These are phyloP conservation scores for Coelastrella sp. DNA, from an alignment of 139 green algal species.

Conservation along the genomic window DNA sequence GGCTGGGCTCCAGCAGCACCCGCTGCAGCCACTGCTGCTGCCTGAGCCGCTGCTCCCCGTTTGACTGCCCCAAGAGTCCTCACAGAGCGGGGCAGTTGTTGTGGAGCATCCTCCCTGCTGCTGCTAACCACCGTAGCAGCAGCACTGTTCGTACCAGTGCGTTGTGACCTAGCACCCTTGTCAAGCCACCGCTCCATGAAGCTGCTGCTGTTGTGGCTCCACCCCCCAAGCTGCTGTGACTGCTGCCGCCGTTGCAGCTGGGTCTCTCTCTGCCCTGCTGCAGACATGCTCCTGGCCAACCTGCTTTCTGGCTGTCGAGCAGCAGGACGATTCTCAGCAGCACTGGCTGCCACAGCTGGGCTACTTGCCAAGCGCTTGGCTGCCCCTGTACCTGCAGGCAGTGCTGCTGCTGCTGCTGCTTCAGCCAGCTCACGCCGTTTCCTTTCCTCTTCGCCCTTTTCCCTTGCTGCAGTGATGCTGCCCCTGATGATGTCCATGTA, in stretches of 20 bases:
- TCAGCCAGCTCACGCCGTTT: background rate
- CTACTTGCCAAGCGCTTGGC: background rate
- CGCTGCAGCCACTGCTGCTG: background rate
- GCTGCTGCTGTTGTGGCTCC: slow-evolving; percentile 18
- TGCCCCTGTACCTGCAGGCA: background rate
- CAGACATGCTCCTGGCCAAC: background rate
- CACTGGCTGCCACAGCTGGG: background rate
- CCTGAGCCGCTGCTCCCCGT: slow-evolving; percentile 17
- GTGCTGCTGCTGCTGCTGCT: background rate
- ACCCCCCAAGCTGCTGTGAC: background rate
- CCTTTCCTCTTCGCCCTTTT: slow-evolving; percentile 4
- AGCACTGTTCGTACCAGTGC: too few species aligned
- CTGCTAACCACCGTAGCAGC: background rate
- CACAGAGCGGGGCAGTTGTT: background rate
- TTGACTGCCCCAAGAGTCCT: slow-evolving; percentile 9
- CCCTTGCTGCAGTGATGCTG: slow-evolving; percentile 10
- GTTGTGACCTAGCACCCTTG: background rate
- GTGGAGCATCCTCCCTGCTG: background rate
- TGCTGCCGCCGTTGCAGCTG: background rate
- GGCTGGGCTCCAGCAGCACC: background rate
- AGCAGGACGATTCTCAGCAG: background rate
- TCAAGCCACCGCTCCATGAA: slow-evolving; percentile 4
- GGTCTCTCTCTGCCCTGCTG: background rate
- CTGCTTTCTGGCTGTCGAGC: background rate
- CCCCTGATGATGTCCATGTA: slow-evolving; percentile 22